Conservation (phyloP, 768 basidiomycete species). For the Pleurotus ostreatus region DNA sequence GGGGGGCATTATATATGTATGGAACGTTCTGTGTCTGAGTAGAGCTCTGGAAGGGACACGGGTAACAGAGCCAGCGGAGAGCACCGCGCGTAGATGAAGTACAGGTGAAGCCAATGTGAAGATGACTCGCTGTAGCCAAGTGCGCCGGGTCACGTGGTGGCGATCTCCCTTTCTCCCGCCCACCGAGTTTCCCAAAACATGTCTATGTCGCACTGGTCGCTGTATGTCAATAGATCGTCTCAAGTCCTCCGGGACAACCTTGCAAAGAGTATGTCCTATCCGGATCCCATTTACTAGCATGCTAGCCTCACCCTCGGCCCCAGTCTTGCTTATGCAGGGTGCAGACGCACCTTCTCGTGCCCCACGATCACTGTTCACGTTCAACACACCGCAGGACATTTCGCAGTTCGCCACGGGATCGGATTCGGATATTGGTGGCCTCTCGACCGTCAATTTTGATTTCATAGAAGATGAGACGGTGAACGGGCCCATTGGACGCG, state of each 20-base stretch:
- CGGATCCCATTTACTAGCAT: background rate
- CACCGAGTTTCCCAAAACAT: background rate
- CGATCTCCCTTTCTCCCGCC: background rate
- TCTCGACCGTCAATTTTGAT: constrained; percentile 73
- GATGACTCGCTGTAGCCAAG: background rate
- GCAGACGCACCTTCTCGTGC: constrained; percentile 56
- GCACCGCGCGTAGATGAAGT: too few species aligned
- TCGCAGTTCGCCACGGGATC: constrained; percentile 72
- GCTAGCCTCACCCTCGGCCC: background rate
- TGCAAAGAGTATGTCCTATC: constrained; percentile 25
- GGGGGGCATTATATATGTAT: too few species aligned
- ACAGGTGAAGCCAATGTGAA: too few species aligned
- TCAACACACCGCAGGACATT: constrained; percentile 58
- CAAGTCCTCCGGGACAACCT: constrained; percentile 30
- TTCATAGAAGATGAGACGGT: constrained; percentile 51
- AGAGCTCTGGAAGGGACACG: too few species aligned
- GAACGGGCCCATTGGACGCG: constrained; percentile 40
- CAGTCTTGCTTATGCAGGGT: constrained; percentile 77
- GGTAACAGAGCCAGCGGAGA: too few species aligned
- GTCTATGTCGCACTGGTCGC: constrained; percentile 29
- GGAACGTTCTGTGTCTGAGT: too few species aligned
- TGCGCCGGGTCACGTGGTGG: background rate
- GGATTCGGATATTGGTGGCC: constrained; percentile 86
- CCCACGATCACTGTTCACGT: constrained; percentile 62
- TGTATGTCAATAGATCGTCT: constrained; percentile 34